phyloP scores from a whole-genome alignment of 805 yeast genomes.

The Saccharomycopsis olivae region DNA sequence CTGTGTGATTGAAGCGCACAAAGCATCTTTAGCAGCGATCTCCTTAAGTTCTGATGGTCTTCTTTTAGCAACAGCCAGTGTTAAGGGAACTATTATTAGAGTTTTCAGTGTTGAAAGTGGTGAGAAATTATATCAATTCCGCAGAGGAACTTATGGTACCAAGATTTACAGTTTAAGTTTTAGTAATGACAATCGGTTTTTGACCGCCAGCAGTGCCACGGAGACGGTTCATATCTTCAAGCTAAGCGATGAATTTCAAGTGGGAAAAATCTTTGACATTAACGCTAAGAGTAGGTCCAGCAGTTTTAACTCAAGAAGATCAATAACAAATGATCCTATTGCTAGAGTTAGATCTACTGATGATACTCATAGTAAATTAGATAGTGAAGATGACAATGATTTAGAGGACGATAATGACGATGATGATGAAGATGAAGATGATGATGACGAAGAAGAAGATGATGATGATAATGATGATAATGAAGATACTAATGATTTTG shows the following conservation, averaged over 20 bases:
- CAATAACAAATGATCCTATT: not conserved
- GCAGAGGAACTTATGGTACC: conserved; percentile 81
- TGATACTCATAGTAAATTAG: conserved; percentile 26
- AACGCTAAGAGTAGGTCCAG: not conserved
- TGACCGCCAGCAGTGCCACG: conserved; percentile 80
- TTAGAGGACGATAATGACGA: conserved; percentile 2
- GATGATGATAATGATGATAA: not conserved
- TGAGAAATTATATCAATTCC: conserved; percentile 50
- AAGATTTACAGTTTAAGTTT: conserved; percentile 68
- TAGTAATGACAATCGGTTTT: conserved; percentile 53
- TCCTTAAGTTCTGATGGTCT: conserved; percentile 55
- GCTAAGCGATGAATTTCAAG: conserved; percentile 36
- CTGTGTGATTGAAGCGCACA: conserved; percentile 66
- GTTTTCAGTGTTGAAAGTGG: conserved; percentile 60
- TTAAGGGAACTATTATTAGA: conserved; percentile 68
- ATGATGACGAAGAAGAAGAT: conserved; percentile 22
- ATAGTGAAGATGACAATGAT: conserved; percentile 22
- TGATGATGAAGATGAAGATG: conserved; percentile 28
- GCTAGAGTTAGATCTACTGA: not conserved
- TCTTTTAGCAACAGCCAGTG: conserved; percentile 62
- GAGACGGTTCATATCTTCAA: conserved; percentile 91
- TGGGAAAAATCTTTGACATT: no score
- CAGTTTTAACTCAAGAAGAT: conserved; percentile 8
- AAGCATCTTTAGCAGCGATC: conserved; percentile 53
- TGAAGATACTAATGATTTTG: conserved; percentile 5